Percentiles rank a stretch among this genome's conserved stretches.
Evolutionary conservation across 2,329 filamentous ascomycete genomes (phyloP).

Genomic region (Tolypocladium endophyticum): DNA sequence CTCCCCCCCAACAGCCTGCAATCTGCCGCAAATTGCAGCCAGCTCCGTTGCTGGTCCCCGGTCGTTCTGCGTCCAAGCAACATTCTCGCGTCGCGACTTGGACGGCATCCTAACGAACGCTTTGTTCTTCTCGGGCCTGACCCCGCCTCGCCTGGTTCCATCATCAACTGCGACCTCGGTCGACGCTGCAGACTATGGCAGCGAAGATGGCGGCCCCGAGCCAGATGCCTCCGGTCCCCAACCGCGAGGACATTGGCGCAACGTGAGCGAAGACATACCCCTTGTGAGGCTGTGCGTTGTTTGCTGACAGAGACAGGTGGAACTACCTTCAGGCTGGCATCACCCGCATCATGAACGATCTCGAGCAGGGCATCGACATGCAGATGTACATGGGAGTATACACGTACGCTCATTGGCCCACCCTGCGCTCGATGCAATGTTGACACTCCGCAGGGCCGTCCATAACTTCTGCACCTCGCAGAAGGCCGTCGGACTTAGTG

Average conservation of each 20-base stretch:
- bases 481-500: conserved; percentile 63
- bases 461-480: conserved; percentile 99
- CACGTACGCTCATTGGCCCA: conserved; percentile 46
- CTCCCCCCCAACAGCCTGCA: background rate
- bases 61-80: background rate
- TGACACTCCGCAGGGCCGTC: conserved; percentile 51
- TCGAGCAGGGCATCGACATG: conserved; percentile 90
- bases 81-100: background rate
- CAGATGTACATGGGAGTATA: conserved; percentile 96
- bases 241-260: conserved; percentile 48
- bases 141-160: conserved; percentile 2
- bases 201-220: conserved; percentile 22
- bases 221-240: conserved; percentile 47
- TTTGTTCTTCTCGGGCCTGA: background rate
- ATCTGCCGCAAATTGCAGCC: background rate
- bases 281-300: background rate
- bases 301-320: conserved; percentile 52
- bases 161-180: background rate
- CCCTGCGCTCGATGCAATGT: background rate
- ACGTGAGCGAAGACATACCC: conserved; percentile 24
- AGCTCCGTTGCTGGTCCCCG: background rate
- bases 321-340: conserved; percentile 80
- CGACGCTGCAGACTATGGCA: conserved; percentile 14
- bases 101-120: background rate
- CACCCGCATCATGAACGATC: conserved; percentile 83